These are phyloP conservation scores for Blastocystis sp. DNA, from an alignment of 352 stramenopile species.

Conservation along the genomic window DNA sequence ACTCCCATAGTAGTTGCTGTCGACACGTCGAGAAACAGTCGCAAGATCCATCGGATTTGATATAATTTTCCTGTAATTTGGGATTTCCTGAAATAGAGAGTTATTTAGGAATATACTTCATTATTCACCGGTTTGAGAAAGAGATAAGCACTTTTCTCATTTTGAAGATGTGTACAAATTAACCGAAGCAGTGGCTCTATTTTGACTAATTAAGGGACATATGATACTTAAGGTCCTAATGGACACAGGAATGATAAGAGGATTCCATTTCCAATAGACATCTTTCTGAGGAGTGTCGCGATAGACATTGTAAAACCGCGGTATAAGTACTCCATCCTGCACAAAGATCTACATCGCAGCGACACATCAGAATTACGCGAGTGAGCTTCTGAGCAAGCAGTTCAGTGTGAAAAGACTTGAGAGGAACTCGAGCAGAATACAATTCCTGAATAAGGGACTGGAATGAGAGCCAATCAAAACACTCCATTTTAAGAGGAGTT, in stretches of 20 bases:
- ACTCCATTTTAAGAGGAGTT: neutral
- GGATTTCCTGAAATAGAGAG: neutral
- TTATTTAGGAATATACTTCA: neutral
- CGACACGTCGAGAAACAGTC: neutral
- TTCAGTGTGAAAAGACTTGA: neutral
- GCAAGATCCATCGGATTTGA: conserved; percentile 31
- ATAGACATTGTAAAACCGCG: conserved; percentile 42
- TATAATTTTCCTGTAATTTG: conserved; percentile 13
- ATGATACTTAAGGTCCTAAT: neutral
- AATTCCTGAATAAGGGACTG: conserved; percentile 10
- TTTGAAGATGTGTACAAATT: conserved; percentile 24
- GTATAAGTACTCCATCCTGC: conserved; percentile 37
- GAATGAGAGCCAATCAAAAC: neutral
- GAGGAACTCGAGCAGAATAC: neutral
- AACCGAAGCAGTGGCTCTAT: neutral
- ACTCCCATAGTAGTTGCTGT: neutral
- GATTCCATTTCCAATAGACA: conserved; percentile 43
- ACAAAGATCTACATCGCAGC: neutral
- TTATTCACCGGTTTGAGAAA: conserved; percentile 13
- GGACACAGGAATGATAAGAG: neutral
- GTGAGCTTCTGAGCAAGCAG: conserved; percentile 17
- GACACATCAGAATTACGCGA: neutral
- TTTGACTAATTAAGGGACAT: neutral
- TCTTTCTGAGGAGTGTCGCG: neutral
- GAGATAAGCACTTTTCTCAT: conserved; percentile 18